Conservation (phyloP, 192 early-diverging fungal genomes). For the Coemansia sp. region DNA sequence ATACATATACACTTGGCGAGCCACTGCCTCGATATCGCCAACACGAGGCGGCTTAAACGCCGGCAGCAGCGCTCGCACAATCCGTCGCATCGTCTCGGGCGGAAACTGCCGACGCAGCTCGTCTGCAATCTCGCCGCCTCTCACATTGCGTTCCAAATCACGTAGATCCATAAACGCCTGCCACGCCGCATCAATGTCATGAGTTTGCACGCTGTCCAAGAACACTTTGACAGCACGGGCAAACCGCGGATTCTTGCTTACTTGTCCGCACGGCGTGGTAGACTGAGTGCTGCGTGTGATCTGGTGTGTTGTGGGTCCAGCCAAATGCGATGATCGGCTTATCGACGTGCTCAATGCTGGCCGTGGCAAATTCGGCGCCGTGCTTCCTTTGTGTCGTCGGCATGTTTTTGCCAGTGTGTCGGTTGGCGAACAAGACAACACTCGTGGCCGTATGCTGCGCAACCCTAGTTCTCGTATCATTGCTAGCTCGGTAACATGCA, state of each 20-base stretch:
- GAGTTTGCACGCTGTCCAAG: slow-evolving; percentile 8
- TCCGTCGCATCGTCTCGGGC: slow-evolving; percentile 1
- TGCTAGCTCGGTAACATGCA: neutral
- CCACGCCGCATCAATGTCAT: slow-evolving; percentile 31
- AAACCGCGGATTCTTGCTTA: slow-evolving; percentile 18
- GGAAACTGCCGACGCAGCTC: slow-evolving; percentile 22
- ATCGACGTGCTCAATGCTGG: neutral
- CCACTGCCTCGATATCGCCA: slow-evolving; percentile 14
- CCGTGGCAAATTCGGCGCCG: neutral
- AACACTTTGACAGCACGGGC: slow-evolving; percentile 15
- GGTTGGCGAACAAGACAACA: neutral
- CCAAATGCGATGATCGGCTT: neutral
- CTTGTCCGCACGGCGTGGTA: neutral
- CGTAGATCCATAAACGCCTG: slow-evolving; percentile 29
- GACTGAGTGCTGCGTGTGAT: slow-evolving; percentile 1
- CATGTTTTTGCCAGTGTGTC: neutral
- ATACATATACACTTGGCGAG: slow-evolving; percentile 27
- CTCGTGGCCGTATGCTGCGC: neutral
- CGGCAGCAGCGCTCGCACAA: slow-evolving; percentile 27
- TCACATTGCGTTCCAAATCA: slow-evolving; percentile 26
- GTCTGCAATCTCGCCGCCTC: slow-evolving; percentile 11
- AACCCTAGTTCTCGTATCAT: neutral
- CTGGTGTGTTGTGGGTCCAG: neutral
- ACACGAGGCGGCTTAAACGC: slow-evolving; percentile 3
- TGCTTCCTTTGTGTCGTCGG: slow-evolving; percentile 13